phyloP scores from a whole-genome alignment of 2,329 filamentous ascomycete genomes.

The Xylariaceae sp. region DNA sequence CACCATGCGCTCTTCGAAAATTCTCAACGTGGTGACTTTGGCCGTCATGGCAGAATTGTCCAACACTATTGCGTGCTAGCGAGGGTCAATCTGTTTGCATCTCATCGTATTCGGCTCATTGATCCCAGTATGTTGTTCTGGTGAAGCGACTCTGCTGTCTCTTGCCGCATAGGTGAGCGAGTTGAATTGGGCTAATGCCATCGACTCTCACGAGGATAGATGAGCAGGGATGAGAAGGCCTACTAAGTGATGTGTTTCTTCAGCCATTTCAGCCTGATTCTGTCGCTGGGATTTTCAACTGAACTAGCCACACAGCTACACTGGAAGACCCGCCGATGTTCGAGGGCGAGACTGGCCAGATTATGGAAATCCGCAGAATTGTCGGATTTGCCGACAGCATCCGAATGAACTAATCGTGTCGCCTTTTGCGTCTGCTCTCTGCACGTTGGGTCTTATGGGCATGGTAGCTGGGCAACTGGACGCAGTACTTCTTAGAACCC shows the following conservation, averaged over 20 bases:
- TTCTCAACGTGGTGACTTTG: neutral
- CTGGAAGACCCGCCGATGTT: neutral
- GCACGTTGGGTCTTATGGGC: no score
- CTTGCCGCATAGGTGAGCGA: no score
- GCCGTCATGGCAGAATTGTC: neutral
- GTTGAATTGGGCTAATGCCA: neutral
- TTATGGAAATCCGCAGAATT: no score
- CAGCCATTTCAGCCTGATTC: no score
- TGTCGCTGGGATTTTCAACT: neutral
- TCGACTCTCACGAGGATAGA: neutral
- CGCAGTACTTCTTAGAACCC: no score
- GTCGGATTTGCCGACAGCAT: no score
- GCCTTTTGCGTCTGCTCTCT: no score
- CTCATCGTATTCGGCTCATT: neutral
- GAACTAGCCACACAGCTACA: neutral
- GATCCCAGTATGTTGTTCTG: neutral
- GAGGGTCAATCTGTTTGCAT: neutral
- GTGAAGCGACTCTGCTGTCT: neutral
- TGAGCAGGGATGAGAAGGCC: no score
- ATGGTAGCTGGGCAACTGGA: no score
- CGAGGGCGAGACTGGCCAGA: neutral
- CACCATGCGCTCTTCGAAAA: neutral
- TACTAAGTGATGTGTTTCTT: neutral
- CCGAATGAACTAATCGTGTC: no score
- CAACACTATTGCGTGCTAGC: neutral